Conservation (phyloP, 495 filamentous ascomycete species). For the Lentithecium fluviatile region DNA sequence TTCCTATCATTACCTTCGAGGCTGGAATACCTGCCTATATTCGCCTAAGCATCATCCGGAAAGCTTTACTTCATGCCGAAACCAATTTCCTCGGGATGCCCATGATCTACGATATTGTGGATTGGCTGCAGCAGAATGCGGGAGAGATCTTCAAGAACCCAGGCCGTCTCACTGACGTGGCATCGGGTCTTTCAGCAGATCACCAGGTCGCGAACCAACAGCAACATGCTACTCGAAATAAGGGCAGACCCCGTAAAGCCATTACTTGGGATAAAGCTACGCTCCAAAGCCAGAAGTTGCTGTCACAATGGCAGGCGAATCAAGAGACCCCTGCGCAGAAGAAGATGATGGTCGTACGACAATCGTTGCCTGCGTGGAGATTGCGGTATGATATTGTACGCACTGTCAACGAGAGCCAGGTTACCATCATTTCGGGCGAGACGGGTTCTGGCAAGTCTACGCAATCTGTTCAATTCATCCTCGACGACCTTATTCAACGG, state of each 20-base stretch:
- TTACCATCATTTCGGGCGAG: slow-evolving; percentile 94
- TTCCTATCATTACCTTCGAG: slow-evolving; percentile 73
- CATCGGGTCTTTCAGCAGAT: slow-evolving; percentile 58
- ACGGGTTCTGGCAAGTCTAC: slow-evolving; percentile 97
- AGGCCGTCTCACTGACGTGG: slow-evolving; percentile 77
- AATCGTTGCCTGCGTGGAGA: slow-evolving; percentile 83
- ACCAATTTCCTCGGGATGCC: slow-evolving; percentile 71
- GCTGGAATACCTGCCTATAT: slow-evolving; percentile 83
- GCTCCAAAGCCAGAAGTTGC: slow-evolving; percentile 46
- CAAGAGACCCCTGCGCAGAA: slow-evolving; percentile 60
- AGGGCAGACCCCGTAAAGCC: slow-evolving; percentile 29
- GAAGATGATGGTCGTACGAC: slow-evolving; percentile 66
- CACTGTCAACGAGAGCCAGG: slow-evolving; percentile 71
- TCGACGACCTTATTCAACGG: slow-evolving; percentile 83
- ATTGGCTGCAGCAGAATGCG: slow-evolving; percentile 84
- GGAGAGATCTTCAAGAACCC: slow-evolving; percentile 74
- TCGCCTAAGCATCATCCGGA: slow-evolving; percentile 81
- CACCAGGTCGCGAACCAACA: slow-evolving; percentile 4
- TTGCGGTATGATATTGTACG: slow-evolving; percentile 71
- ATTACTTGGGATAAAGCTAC: slow-evolving; percentile 45
- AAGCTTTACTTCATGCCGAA: slow-evolving; percentile 65
- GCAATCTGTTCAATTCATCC: slow-evolving; percentile 91
- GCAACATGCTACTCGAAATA: slow-evolving; percentile 29
- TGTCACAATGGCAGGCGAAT: slow-evolving; percentile 55
- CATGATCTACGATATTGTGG: slow-evolving; percentile 84